These are phyloP conservation scores for Globisporangium polare DNA, from an alignment of 352 stramenopile genomes.

Conservation along the genomic window DNA sequence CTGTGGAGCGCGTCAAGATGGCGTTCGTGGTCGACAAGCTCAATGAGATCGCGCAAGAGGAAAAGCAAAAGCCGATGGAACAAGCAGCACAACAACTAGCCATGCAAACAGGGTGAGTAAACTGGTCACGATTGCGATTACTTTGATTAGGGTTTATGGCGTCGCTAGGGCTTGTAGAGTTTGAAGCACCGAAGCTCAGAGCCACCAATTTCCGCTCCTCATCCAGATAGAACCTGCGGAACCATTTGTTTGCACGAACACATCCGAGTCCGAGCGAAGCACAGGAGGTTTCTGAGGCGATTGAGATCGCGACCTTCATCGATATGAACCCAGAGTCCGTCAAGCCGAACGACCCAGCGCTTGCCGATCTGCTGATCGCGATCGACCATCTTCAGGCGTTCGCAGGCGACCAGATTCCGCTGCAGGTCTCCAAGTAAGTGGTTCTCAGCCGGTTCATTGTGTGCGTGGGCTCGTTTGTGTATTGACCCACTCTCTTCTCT, in stretches of 20 bases:
- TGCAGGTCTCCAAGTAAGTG: slow-evolving; percentile 25
- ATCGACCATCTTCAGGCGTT: slow-evolving; percentile 22
- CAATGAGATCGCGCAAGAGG: no score
- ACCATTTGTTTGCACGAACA: slow-evolving; percentile 20
- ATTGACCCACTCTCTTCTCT: background rate
- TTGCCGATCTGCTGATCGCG: slow-evolving; percentile 17
- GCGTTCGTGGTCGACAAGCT: no score
- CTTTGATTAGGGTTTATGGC: no score
- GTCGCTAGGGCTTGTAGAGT: background rate
- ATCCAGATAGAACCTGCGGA: slow-evolving; percentile 22
- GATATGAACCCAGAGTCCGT: slow-evolving; percentile 19
- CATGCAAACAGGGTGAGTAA: no score
- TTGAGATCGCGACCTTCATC: slow-evolving; percentile 19
- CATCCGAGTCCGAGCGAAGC: slow-evolving; percentile 15
- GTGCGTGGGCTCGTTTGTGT: no score
- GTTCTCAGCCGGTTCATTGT: background rate
- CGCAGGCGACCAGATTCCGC: slow-evolving; percentile 13
- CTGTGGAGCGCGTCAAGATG: no score
- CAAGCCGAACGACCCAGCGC: slow-evolving; percentile 4
- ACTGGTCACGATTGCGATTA: no score
- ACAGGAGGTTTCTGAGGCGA: slow-evolving; percentile 16
- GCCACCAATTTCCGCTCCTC: slow-evolving; percentile 20
- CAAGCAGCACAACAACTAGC: no score
- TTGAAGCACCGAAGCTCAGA: slow-evolving; percentile 10
- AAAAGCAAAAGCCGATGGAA: no score